Evolutionary conservation across 1,139 yeast genomes (phyloP).

Genomic region (Kodamaea derodonti): DNA sequence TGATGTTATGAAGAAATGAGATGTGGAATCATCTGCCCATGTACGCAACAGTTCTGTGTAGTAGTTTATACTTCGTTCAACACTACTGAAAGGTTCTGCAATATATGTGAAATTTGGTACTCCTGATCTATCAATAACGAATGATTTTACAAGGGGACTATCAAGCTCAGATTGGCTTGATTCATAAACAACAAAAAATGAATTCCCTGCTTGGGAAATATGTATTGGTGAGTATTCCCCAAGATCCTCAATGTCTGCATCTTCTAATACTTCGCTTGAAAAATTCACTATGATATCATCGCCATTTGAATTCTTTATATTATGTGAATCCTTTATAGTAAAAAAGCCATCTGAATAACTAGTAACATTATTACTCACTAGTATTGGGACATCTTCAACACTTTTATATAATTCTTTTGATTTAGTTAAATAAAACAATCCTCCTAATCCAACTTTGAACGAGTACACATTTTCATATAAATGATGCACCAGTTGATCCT

Average conservation of each 20-base stretch:
- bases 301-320: constrained; percentile 4
- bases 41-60: constrained; percentile 40
- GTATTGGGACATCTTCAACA: not conserved
- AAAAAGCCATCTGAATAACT: not conserved
- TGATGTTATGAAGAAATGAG: constrained; percentile 45
- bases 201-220: constrained; percentile 5
- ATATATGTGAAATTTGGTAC: constrained; percentile 32
- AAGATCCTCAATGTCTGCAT: constrained; percentile 6
- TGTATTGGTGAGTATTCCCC: constrained; percentile 6
- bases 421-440: constrained; percentile 1
- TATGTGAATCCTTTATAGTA: constrained; percentile 2
- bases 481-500: constrained; percentile 3
- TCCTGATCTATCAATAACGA: constrained; percentile 12
- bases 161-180: constrained; percentile 19
- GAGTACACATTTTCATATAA: not conserved
- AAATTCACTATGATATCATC: constrained; percentile 1
- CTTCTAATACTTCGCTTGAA: constrained; percentile 4
- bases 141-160: constrained; percentile 17
- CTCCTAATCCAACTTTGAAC: not conserved
- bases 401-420: not conserved
- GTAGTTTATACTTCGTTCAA: constrained; percentile 45
- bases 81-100: constrained; percentile 56
- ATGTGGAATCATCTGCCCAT: constrained; percentile 31
- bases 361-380: not conserved
- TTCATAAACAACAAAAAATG: constrained; percentile 22